Percentiles rank a stretch among this genome's conserved stretches.
phyloP scores from a whole-genome alignment of 2,329 filamentous ascomycete species.

The Alternaria arbusti region DNA sequence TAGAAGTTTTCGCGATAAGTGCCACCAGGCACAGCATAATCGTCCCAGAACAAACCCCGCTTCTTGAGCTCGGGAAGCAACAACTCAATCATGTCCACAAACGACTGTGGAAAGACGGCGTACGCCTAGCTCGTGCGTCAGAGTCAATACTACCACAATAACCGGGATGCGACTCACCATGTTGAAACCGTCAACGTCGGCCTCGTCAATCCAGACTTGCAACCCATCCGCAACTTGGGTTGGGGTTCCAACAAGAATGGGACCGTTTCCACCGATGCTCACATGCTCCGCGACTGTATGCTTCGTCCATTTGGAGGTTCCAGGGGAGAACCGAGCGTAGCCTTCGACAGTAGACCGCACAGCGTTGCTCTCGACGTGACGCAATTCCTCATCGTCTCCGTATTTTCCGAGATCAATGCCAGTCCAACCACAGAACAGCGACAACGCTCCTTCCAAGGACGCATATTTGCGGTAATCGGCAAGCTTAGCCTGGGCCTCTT shows the following conservation, averaged over 20 bases:
- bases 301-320: constrained; percentile 74
- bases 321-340: constrained; percentile 63
- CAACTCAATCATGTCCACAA: constrained; percentile 71
- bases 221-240: constrained; percentile 70
- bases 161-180: constrained; percentile 58
- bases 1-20: constrained; percentile 69
- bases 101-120: constrained; percentile 70
- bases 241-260: constrained; percentile 69
- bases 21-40: constrained; percentile 62
- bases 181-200: constrained; percentile 78
- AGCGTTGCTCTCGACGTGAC: constrained; percentile 67
- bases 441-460: constrained; percentile 69
- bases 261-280: constrained; percentile 70
- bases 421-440: constrained; percentile 77
- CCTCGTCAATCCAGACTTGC: constrained; percentile 71
- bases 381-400: constrained; percentile 67
- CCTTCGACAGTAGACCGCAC: constrained; percentile 64
- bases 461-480: constrained; percentile 67
- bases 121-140: constrained; percentile 55
- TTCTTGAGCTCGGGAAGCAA: constrained; percentile 68
- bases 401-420: constrained; percentile 69
- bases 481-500: constrained; percentile 70
- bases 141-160: not conserved
- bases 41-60: constrained; percentile 64
- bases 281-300: constrained; percentile 72